phyloP scores from a whole-genome alignment of 2,329 filamentous ascomycete genomes.

The Colletotrichum sidae region DNA sequence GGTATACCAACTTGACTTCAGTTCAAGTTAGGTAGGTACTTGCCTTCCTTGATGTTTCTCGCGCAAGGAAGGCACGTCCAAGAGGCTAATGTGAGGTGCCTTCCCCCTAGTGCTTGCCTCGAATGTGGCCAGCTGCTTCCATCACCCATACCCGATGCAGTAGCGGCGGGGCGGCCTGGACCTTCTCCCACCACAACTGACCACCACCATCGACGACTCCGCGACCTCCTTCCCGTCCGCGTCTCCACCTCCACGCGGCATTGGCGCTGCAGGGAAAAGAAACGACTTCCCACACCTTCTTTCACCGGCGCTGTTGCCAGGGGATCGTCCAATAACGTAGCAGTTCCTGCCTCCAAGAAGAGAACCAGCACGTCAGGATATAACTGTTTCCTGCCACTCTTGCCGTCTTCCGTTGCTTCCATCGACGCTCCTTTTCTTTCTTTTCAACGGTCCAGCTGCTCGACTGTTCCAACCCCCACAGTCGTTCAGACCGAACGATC shows the following conservation, averaged over 20 bases:
- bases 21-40: too few relatives aligned
- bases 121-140: slow-evolving; percentile 8
- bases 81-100: too few relatives aligned
- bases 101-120: slow-evolving; percentile 5
- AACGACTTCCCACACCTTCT: slow-evolving; percentile 27
- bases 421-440: slow-evolving; percentile 17
- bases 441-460: slow-evolving; percentile 19
- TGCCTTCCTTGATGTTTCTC: too few relatives aligned
- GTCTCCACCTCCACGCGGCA: slow-evolving; percentile 28
- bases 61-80: too few relatives aligned
- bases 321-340: neutral
- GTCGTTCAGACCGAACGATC: too few relatives aligned
- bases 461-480: too few relatives aligned
- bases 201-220: too few relatives aligned
- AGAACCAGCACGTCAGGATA: slow-evolving; percentile 19
- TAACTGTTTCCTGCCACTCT: slow-evolving; percentile 15
- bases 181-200: slow-evolving; percentile 2
- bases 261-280: slow-evolving; percentile 28
- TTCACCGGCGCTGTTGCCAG: slow-evolving; percentile 17
- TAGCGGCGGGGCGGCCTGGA: slow-evolving; percentile 11
- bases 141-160: too few relatives aligned
- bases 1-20: too few relatives aligned
- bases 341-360: neutral
- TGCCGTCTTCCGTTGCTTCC: slow-evolving; percentile 6
- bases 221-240: neutral